Evolutionary conservation across 495 filamentous ascomycete species (phyloP).

Genomic region (Astrothelium macrocarpum): DNA sequence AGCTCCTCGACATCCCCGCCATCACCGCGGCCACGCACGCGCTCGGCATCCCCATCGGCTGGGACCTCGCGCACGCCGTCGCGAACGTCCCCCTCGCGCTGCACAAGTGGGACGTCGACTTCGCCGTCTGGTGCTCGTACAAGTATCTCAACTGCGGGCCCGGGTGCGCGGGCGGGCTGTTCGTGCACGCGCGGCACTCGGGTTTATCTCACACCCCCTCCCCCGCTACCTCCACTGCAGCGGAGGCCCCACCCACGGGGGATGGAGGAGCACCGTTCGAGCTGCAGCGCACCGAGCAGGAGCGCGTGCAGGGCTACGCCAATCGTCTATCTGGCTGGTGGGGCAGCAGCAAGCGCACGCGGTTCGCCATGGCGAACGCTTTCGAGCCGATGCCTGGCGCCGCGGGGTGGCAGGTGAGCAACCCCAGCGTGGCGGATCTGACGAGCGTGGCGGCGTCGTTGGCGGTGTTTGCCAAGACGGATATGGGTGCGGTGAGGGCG

Average conservation of each 20-base stretch:
- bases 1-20: constrained; percentile 72
- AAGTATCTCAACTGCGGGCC: constrained; percentile 94
- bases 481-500: constrained; percentile 56
- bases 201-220: constrained; percentile 7
- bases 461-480: constrained; percentile 65
- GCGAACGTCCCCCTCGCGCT: constrained; percentile 79
- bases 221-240: not conserved
- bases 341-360: constrained; percentile 65
- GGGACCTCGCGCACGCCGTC: constrained; percentile 91
- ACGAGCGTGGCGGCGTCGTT: constrained; percentile 67
- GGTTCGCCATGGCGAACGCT: constrained; percentile 69
- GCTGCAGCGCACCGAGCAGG: not conserved
- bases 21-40: constrained; percentile 76
- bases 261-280: not conserved
- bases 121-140: constrained; percentile 94
- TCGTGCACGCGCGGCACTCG: constrained; percentile 68
- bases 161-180: constrained; percentile 75
- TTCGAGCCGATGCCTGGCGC: constrained; percentile 67
- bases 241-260: not conserved
- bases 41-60: constrained; percentile 71
- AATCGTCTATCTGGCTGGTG: constrained; percentile 79
- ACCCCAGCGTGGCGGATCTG: constrained; percentile 56
- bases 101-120: constrained; percentile 92
- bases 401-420: constrained; percentile 59
- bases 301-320: constrained; percentile 31